Base-by-base conservation (phyloP, 257 asterid species). In the Mitragyna speciosa region DNA sequence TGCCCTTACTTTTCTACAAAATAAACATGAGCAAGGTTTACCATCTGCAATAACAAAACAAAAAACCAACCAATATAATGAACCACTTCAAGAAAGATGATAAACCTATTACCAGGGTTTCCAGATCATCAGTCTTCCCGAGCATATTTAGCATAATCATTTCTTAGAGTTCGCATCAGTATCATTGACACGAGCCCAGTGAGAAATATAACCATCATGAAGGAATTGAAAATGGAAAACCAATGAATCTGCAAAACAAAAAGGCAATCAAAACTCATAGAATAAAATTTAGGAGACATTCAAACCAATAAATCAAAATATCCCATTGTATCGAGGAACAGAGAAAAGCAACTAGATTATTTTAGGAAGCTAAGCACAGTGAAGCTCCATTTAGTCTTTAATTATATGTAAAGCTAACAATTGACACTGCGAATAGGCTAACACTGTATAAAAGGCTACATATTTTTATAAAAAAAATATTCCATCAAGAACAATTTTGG, bases 121-220 rank as follows among this genome's bases (percentile, higher is more conserved):
- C 99, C 26, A 95, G 88, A 85, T 95, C 99, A 86, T 95, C 99
- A n/a, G 88, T 95, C 99, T 80, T 95, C 99, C 77, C 99, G 93
- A 82, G 99, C 99, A 90, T 95, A 95, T 80, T 95, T 95, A 26
- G 99, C 99, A 81, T 95, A 95, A 87, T 95, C 99, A n/a, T 95
- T 93, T 73, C 99, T 92, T 59, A 95, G 89, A 54, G 99, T 95
- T 51, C 98, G 95, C 98, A 95, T 93, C 83, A 95, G 85, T 83
- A 95, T 95, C 99, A 95, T 95, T 12, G 99, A 95, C 61, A 95
- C 99, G 89, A 95, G 80, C 31, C 99, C 99, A 75, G 98, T 93
- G 45, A 95, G 97, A 90, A 95, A 95, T 82, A 95, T 95, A 67
- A 95, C 99, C 99, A 95, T 95, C 99, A 95, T 93, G 92, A 95